phyloP scores from a whole-genome alignment of 208 protist genomes.

The Leishmania lainsoni region DNA sequence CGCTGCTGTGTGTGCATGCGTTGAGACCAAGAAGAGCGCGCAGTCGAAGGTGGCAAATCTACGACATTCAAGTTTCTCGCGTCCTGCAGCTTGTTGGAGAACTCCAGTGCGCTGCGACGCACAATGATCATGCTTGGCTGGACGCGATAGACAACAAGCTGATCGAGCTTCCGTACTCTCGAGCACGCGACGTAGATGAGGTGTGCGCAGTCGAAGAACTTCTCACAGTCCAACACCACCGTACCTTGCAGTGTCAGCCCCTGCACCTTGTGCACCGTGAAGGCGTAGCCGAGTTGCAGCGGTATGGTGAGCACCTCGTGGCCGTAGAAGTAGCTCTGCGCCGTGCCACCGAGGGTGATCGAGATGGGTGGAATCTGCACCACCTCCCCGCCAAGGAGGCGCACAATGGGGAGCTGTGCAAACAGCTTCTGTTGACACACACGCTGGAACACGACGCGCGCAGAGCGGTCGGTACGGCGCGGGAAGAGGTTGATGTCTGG shows the following conservation, averaged over 20 bases:
- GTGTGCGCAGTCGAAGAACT: conserved; percentile 90
- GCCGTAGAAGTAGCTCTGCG: conserved; percentile 82
- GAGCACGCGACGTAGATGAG: conserved; percentile 91
- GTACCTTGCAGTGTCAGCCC: conserved; percentile 83
- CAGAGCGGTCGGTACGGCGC: conserved; percentile 30
- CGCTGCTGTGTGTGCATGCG: conserved; percentile 17
- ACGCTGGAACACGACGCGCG: conserved; percentile 29
- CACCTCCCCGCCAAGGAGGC: conserved; percentile 71
- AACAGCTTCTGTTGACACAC: conserved; percentile 44
- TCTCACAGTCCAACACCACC: conserved; percentile 85
- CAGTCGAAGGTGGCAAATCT: not conserved
- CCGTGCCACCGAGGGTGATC: conserved; percentile 63
- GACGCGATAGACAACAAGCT: conserved; percentile 84
- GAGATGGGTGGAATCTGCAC: conserved; percentile 81
- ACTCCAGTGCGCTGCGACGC: conserved; percentile 67
- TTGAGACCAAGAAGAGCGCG: conserved; percentile 36
- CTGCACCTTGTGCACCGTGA: conserved; percentile 94
- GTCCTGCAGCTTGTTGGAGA: conserved; percentile 49
- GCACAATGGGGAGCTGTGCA: conserved; percentile 76
- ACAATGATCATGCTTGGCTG: conserved; percentile 80
- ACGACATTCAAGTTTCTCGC: conserved; percentile 30
- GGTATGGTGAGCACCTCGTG: conserved; percentile 80
- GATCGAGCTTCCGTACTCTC: conserved; percentile 76
- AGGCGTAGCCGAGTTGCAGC: conserved; percentile 88
- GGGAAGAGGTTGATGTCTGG: conserved; percentile 78